phyloP scores from a whole-genome alignment of 331 rosid genomes.

The Malus hybrid region DNA sequence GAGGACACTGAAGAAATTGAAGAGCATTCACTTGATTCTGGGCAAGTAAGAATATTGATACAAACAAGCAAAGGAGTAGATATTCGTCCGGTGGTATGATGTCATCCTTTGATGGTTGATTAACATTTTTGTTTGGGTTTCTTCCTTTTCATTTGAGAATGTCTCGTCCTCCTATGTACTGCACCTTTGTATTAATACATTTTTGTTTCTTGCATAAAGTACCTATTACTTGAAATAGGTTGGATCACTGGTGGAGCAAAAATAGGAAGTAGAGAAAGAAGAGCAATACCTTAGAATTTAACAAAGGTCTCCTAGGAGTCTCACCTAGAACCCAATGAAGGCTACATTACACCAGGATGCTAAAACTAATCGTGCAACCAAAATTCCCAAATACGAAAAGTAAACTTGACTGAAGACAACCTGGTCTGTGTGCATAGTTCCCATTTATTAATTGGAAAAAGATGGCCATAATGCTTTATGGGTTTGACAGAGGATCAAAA shows the following conservation, averaged over 20 bases:
- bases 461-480: background rate
- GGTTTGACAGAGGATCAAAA: background rate
- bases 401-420: background rate
- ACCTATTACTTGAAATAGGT: background rate
- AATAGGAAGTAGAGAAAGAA: background rate
- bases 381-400: background rate
- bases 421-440: background rate
- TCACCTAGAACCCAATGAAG: background rate
- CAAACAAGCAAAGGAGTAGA: conserved; percentile 55
- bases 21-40: conserved; percentile 21
- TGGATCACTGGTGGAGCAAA: background rate
- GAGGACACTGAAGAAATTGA: conserved; percentile 66
- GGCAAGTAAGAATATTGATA: conserved; percentile 50
- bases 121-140: too few species aligned
- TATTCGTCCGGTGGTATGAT: conserved; percentile 80
- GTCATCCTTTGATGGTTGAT: background rate
- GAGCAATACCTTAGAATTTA: background rate
- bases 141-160: background rate
- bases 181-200: background rate
- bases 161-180: background rate
- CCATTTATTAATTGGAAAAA: background rate
- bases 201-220: background rate
- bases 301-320: background rate
- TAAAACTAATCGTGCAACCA: background rate
- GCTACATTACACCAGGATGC: background rate